Percentiles rank a stretch among this genome's conserved stretches.
Evolutionary conservation across 2,329 filamentous ascomycete species (phyloP).

Genomic region (Gaeumannomyces sp.): DNA sequence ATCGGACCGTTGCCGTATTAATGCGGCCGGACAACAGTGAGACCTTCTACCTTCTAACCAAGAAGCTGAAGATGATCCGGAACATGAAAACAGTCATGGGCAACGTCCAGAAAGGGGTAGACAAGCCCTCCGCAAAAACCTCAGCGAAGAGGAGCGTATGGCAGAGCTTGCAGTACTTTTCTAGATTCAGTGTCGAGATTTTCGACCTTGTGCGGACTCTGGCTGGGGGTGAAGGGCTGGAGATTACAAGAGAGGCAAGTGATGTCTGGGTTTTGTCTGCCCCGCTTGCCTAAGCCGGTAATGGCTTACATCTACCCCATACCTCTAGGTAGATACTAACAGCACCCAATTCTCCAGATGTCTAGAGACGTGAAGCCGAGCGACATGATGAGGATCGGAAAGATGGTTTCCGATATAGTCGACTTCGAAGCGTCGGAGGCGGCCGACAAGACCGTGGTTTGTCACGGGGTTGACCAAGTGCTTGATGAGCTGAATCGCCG

Average conservation of each 20-base stretch:
- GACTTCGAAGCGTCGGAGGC: conserved; percentile 74
- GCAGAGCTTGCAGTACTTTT: conserved; percentile 66
- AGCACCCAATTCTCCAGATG: conserved; percentile 30
- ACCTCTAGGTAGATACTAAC: conserved; percentile 5
- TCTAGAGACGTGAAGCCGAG: conserved; percentile 51
- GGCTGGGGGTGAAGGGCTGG: conserved; percentile 42
- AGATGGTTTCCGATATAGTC: conserved; percentile 65
- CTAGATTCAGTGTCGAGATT: conserved; percentile 63
- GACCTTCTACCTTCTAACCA: conserved; percentile 57
- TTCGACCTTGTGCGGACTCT: conserved; percentile 57
- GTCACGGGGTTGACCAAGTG: conserved; percentile 61
- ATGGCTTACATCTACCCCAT: background rate
- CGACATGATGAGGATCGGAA: conserved; percentile 59
- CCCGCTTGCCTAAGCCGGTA: background rate
- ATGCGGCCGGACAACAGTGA: conserved; percentile 60
- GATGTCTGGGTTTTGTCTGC: background rate
- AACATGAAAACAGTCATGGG: conserved; percentile 66
- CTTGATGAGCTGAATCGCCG: conserved; percentile 72
- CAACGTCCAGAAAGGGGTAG: conserved; percentile 73
- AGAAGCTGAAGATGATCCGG: conserved; percentile 67
- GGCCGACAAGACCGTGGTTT: conserved; percentile 66
- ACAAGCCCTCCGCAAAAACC: conserved; percentile 37
- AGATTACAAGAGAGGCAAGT: conserved; percentile 47
- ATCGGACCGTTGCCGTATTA: conserved; percentile 62
- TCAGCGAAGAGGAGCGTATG: conserved; percentile 64